phyloP scores from a whole-genome alignment of 1,284 basidiomycete genomes.

The Pseudozyma sp. region DNA sequence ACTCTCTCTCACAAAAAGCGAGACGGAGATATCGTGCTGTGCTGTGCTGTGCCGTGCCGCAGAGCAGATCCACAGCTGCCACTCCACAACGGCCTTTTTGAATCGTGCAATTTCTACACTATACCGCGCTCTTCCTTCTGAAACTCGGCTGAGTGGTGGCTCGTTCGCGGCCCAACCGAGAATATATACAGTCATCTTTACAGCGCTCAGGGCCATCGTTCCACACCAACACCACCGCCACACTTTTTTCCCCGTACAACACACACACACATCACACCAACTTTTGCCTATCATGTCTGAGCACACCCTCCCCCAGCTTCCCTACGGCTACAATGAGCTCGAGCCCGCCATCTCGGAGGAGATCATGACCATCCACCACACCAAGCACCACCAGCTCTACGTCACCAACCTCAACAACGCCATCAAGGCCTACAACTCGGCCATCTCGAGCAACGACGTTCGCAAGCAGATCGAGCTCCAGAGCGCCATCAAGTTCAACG shows the following conservation, averaged over 20 bases:
- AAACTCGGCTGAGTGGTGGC: slow-evolving; percentile 2
- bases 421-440: slow-evolving; percentile 82
- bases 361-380: slow-evolving; percentile 80
- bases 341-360: slow-evolving; percentile 84
- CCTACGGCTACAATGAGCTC: slow-evolving; percentile 89
- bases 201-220: not conserved
- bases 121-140: no score
- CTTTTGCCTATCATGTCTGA: slow-evolving; percentile 41
- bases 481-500: slow-evolving; percentile 89
- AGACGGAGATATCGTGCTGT: not conserved
- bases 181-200: slow-evolving; percentile 16
- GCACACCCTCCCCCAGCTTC: slow-evolving; percentile 85
- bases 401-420: slow-evolving; percentile 74
- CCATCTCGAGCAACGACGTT: slow-evolving; percentile 74
- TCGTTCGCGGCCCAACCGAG: slow-evolving; percentile 17
- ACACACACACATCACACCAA: not conserved
- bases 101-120: no score
- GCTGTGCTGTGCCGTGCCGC: not conserved
- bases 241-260: not conserved
- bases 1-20: not conserved
- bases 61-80: not conserved
- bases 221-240: slow-evolving; percentile 1
- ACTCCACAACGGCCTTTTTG: not conserved
- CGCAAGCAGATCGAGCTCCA: slow-evolving; percentile 87
- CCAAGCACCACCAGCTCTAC: slow-evolving; percentile 83